Evolutionary conservation across 2,329 filamentous ascomycete species (phyloP), one percentile per base, ranked within the genome.

Genomic region (Davidsoniella virescens): DNA sequence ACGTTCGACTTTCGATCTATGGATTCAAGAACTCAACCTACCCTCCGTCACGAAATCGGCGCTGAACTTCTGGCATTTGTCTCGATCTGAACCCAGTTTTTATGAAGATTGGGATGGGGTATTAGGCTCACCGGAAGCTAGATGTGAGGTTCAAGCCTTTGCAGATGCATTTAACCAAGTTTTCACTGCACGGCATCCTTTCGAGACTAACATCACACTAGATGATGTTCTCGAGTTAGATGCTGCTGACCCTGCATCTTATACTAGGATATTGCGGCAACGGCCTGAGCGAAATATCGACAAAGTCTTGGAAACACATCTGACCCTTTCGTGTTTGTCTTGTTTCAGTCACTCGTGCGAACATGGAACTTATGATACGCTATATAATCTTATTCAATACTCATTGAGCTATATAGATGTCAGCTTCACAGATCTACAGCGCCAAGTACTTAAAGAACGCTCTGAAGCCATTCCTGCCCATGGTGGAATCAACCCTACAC

Each of bases 301-400:
- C 38, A 59, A 62, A 43, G 58, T 68, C 36, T 58, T 78, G 20
- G 70, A 71, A 45, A 77, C 72, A 1, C 76, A 77, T 57, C 68
- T 69, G 29, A 66, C 73, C 8, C 65, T 78, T 14, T 72, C 71
- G 10, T 79, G 75, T 56, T 61, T 76, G n/a, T 70, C 77, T 47
- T 79, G 75, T 60, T 73, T 69, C 57, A 72, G 72, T 47, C 71
- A 78, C 58, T 76, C 74, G 10, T 79, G 75, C 53, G 75, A 78
- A 57, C 75, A 79, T 54, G 75, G 75, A 43, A 74, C 77, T 49
- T 77, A 76, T 47, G 71, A 75, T 50, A 47, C 29, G 16, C 38
- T 38, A 5, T 51, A 47, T 36, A 41, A 48, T 26, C 44, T 44
- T 4, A 25, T 53, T 6, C 52, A 53, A 44, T 25, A 50, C 20